Evolutionary conservation across 495 filamentous ascomycete genomes (phyloP), one percentile per base, ranked within the genome.

Genomic region (Neurospora sp.): DNA sequence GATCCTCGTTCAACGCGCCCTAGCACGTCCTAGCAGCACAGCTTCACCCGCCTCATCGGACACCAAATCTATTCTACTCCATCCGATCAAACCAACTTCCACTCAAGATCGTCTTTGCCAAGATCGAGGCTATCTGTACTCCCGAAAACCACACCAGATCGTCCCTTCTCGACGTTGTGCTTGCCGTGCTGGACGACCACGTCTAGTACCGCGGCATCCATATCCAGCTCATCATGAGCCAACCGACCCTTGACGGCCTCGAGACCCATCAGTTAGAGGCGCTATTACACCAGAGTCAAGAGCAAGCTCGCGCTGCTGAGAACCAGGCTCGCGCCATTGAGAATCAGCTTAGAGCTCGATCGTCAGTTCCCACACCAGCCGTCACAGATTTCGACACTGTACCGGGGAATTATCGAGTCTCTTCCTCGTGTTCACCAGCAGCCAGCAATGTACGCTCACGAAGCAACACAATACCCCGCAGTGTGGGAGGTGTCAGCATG

Each of bases 391-490:
- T 72, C 69, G 76, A 77, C 68, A 68, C 74, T 76, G 73, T 73
- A 53, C 74, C 72, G 70, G 71, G 75, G 75, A 76, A 81, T 75
- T 80, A 77, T 72, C 80, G 78, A 70, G 70, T 77, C 69, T 78
- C 78, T 68, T 76, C 73, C 35, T 74, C 75, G 7, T 71, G 65
- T 37, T 74, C 73, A 22, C 37, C 44, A 3, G 76, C 78, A 73
- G 72, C 48, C 72, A 73, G 78, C 71, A 73, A 77, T 77, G 78
- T 71, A 53, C 79, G 75, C 70, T 76, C 78, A 68, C 76, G 76
- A 72, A 80, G 77, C 79, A 78, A 76, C 72, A 76, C 77, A 68
- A 77, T 81, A 72, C 76, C 82, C 77, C 80, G 77, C 75, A 80
- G 73, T 71, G 74, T 77, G 38, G 45, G 31, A 16, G 53, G 53